Evolutionary conservation across 2,329 filamentous ascomycete species (phyloP), one percentile per base, ranked within the genome.

Genomic region (Curvularia verruculosa): DNA sequence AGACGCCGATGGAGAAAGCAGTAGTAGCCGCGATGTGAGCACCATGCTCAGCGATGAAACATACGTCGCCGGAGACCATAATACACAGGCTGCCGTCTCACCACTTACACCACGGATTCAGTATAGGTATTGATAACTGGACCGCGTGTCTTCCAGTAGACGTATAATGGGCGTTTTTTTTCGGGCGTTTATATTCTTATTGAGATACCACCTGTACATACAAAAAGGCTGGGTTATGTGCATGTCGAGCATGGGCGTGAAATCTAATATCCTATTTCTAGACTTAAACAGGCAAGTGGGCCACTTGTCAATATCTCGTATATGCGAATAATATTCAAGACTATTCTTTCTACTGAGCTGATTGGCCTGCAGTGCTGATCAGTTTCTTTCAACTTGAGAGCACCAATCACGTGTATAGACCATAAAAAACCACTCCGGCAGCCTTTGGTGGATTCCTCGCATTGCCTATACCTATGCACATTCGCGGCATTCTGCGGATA

Each of bases 1-100:
- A 26, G 68, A 70, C 9, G 59, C 63, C 50, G 70, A 70, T 41
- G 63, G 54, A 2, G 58, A 58, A 18, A 66, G 66, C 49, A 60
- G 43, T 29, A 43, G 56, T 10, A 64, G 53, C 31, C 63, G 60
- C 29, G 63, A 56, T 7, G 55, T 66, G 49, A 73, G 70, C 43
- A 60, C 59, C 26, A 58, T 61, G 19, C 63, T 64, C 19, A 72
- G 68, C 26, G 68, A 69, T 5, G 65, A 71, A 54, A 64, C 60
- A 6, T 56, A 52, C 7, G 48, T 55, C n/a, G 57, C 50, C 15
- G 36, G 57, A 23, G 63, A 60, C 9, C 2, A 43, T 28, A 54
- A 53, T 15, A 39, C 40, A 3, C 49, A 56, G 12, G 60, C 52
- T 6, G 61, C 51, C 7, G 59, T 69, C 21, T 68, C 65, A 45